phyloP scores from a whole-genome alignment of 1,284 basidiomycete species.

The Puccinia novopanici region DNA sequence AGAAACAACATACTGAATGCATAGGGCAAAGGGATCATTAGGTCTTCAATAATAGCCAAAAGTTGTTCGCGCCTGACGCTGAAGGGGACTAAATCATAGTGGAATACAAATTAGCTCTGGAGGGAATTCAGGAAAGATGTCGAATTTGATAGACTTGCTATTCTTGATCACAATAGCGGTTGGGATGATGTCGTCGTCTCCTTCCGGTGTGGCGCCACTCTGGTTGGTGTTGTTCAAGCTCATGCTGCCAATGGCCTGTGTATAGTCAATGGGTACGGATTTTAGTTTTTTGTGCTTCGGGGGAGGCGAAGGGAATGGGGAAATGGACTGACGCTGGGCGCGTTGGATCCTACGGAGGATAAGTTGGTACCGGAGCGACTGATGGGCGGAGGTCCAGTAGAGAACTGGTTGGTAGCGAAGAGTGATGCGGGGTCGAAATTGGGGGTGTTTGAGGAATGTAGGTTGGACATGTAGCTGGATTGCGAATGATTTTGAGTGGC shows the following conservation, averaged over 20 bases:
- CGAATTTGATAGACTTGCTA: too few species aligned
- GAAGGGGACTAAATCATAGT: conserved; percentile 50
- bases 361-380: conserved; percentile 19
- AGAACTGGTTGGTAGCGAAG: conserved; percentile 12
- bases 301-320: not conserved
- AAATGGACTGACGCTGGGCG: conserved; percentile 20
- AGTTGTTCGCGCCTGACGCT: conserved; percentile 41
- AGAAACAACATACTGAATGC: conserved; percentile 75
- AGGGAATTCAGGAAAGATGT: conserved; percentile 81
- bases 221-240: conserved; percentile 21
- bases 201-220: conserved; percentile 53
- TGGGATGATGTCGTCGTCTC: conserved; percentile 92
- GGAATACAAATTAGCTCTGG: conserved; percentile 61
- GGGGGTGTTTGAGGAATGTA: not conserved
- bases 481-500: not conserved
- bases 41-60: conserved; percentile 65
- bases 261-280: not conserved
- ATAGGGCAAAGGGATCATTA: conserved; percentile 95
- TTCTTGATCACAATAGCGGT: conserved; percentile 99
- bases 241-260: not conserved
- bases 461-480: conserved; percentile 17
- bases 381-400: conserved; percentile 19
- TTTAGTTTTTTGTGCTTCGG: too few species aligned
- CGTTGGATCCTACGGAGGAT: conserved; percentile 10
- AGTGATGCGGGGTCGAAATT: conserved; percentile 10